Conservation (phyloP, 169 alveolate genomes). For the Blepharisma undulans region DNA sequence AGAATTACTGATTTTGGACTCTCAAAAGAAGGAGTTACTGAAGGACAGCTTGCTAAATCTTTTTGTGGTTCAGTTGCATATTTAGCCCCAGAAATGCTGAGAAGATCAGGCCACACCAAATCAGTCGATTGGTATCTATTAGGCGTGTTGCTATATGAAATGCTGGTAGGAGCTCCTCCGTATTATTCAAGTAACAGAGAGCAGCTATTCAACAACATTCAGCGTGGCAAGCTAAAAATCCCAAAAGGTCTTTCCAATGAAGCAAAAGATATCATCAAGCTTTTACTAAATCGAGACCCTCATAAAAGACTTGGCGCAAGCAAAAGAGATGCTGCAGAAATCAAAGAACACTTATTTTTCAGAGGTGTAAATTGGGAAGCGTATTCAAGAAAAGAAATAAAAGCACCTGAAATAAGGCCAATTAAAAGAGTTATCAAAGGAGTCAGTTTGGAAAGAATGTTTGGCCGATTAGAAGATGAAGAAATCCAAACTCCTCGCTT, state of each 20-base stretch:
- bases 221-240: constrained; percentile 59
- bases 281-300: not conserved
- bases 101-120: constrained; percentile 66
- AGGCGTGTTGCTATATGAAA: constrained; percentile 81
- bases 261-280: constrained; percentile 63
- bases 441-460: not conserved
- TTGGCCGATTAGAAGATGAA: constrained; percentile 24
- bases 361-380: constrained; percentile 8
- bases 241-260: constrained; percentile 68
- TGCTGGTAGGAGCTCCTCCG: constrained; percentile 84
- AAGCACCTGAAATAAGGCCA: not conserved
- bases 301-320: constrained; percentile 6
- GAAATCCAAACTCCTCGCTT: not conserved
- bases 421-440: constrained; percentile 13
- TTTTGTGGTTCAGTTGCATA: constrained; percentile 90
- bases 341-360: constrained; percentile 21
- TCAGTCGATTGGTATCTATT: constrained; percentile 78
- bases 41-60: constrained; percentile 57
- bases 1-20: constrained; percentile 85
- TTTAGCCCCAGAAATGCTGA: constrained; percentile 88
- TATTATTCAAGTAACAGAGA: constrained; percentile 68
- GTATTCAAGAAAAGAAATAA: not conserved
- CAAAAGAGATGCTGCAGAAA: not conserved
- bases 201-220: constrained; percentile 68
- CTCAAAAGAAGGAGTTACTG: constrained; percentile 77